Evolutionary conservation across 2,329 filamentous ascomycete genomes (phyloP), one percentile per base, ranked within the genome.

Genomic region (Ophiostoma piceae): DNA sequence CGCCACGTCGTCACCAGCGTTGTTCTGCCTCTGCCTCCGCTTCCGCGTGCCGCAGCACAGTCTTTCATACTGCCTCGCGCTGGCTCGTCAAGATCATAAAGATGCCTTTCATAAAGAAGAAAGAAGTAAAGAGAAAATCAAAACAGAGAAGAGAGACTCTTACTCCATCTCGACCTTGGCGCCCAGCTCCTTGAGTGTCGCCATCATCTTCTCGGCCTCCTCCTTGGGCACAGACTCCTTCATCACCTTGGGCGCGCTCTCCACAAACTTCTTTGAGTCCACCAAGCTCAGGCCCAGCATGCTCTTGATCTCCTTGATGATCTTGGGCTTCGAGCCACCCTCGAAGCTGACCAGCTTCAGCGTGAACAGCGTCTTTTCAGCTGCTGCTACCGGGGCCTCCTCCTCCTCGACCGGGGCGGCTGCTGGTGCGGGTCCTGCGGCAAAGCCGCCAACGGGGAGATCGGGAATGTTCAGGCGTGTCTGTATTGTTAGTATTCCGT

Each of bases 181-280:
- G 74, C 95, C 95, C 72, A 99, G 84, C 75, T 87, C 94, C 88
- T 98, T 98, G 84, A 99, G 86, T 60, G 92, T 89, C 80, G 92
- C 92, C 71, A 99, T 74, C 78, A 99, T 97, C 90, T 99, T 99
- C 87, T 98, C 94, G 8, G 92, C 93, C 80, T 99, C 96, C 78
- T 99, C 95, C 88, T 99, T 99, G 74, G 94, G 91, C 75, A 99
- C 93, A 68, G 91, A 94, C 83, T 99, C 95, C 89, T 98, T 98
- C 92, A 99, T 92, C 81, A 92, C 84, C 90, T 99, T 99, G 74
- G 95, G 95, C 75, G 92, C 94, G 78, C 92, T 92, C 86, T 99
- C 95, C 74, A 99, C 95, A 78, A 99, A 99, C 85, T 99, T 99
- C 90, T 99, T 99, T 83, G 92, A 96, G 82, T 99, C 95, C 75